phyloP scores from a whole-genome alignment of 2,329 filamentous ascomycete genomes.

The Talaromyces sp. region DNA sequence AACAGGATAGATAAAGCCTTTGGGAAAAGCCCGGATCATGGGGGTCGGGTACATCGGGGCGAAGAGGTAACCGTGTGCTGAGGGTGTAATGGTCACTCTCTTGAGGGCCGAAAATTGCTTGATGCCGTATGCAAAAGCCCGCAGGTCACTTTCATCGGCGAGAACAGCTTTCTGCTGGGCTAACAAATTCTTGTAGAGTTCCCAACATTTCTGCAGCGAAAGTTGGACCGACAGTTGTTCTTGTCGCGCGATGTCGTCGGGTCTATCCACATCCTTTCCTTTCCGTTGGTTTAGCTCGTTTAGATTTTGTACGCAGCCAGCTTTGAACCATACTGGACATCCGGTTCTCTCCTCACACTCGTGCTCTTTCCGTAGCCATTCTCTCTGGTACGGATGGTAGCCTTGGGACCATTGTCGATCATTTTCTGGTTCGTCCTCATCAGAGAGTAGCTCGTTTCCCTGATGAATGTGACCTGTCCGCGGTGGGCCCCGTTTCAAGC shows the following conservation, averaged over 20 bases:
- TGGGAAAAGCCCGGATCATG: conserved; percentile 45
- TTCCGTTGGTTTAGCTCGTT: conserved; percentile 9
- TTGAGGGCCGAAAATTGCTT: conserved; percentile 40
- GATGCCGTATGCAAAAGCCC: conserved; percentile 39
- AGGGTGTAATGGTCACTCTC: conserved; percentile 45
- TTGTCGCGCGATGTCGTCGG: conserved; percentile 1
- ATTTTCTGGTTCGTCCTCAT: too few species aligned
- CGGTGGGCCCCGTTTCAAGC: conserved; percentile 4
- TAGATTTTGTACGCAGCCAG: conserved; percentile 15
- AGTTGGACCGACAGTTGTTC: background rate
- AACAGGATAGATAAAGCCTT: conserved; percentile 45
- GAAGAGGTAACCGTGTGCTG: conserved; percentile 42
- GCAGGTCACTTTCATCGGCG: conserved; percentile 27
- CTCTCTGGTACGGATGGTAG: too few species aligned
- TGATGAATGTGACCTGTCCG: too few species aligned
- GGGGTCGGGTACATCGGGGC: conserved; percentile 47
- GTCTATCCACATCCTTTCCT: conserved; percentile 9
- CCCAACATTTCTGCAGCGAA: conserved; percentile 27
- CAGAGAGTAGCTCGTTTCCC: too few species aligned
- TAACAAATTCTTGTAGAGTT: conserved; percentile 36
- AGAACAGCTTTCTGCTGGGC: conserved; percentile 37
- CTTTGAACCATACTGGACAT: conserved; percentile 19
- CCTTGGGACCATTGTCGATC: too few species aligned
- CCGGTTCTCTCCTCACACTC: conserved; percentile 4
- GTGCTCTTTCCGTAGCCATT: too few species aligned